Percentiles rank a stretch among this genome's conserved stretches.
phyloP scores from a whole-genome alignment of 1,284 basidiomycete species.

The Amylostereum chailletii region DNA sequence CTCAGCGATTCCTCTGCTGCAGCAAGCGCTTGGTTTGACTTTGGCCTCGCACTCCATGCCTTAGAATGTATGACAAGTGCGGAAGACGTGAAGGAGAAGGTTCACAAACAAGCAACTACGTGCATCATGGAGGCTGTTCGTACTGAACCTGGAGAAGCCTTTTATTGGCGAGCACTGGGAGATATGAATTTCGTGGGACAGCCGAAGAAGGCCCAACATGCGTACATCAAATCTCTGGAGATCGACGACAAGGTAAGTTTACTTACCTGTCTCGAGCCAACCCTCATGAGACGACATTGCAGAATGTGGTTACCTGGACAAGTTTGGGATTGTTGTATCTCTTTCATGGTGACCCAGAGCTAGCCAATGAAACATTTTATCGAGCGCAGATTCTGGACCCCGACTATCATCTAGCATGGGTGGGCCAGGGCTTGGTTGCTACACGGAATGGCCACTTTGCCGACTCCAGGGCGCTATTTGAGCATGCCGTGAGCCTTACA shows the following conservation, averaged over 20 bases:
- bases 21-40: conserved; percentile 71
- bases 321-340: conserved; percentile 89
- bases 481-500: conserved; percentile 74
- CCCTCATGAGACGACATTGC: conserved; percentile 5
- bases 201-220: conserved; percentile 79
- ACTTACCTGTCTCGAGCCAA: background rate
- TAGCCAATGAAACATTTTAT: conserved; percentile 84
- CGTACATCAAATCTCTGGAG: conserved; percentile 87
- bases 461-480: conserved; percentile 68
- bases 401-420: conserved; percentile 87
- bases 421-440: conserved; percentile 86
- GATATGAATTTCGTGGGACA: conserved; percentile 64
- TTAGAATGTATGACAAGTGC: conserved; percentile 27
- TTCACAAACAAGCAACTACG: conserved; percentile 46
- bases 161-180: conserved; percentile 80
- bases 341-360: conserved; percentile 70
- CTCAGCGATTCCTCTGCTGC: conserved; percentile 48
- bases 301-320: conserved; percentile 80
- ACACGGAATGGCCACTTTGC: conserved; percentile 51
- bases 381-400: conserved; percentile 90
- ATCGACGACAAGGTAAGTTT: conserved; percentile 64
- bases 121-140: conserved; percentile 73
- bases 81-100: conserved; percentile 23
- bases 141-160: conserved; percentile 64
- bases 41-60: conserved; percentile 59